Conservation (phyloP, 1,139 yeast genomes). For the Geotrichum restrictum region DNA sequence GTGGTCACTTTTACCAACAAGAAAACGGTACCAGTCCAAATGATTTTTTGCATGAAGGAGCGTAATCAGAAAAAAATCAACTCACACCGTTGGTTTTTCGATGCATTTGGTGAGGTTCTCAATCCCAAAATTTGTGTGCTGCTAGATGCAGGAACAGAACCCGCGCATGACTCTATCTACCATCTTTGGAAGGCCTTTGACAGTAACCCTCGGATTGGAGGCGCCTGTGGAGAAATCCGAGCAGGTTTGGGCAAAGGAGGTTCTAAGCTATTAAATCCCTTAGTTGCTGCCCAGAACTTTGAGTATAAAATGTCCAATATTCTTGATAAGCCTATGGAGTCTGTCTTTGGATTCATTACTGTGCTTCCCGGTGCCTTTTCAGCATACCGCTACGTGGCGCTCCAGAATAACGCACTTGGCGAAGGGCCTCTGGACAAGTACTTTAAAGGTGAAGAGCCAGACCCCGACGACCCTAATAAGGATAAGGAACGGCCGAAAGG, state of each 20-base stretch:
- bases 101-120: conserved; percentile 68
- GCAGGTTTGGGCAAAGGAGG: conserved; percentile 61
- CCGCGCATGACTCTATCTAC: conserved; percentile 66
- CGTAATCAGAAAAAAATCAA: conserved; percentile 71
- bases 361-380: conserved; percentile 85
- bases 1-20: conserved; percentile 52
- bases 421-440: conserved; percentile 73
- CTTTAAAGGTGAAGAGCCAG: conserved; percentile 59
- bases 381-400: conserved; percentile 72
- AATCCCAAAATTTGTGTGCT: conserved; percentile 68
- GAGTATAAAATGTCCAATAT: conserved; percentile 81
- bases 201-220: conserved; percentile 66
- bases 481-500: conserved; percentile 57
- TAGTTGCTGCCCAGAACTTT: conserved; percentile 80
- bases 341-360: conserved; percentile 75
- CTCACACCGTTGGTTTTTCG: conserved; percentile 82
- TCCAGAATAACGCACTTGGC: conserved; percentile 52
- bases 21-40: conserved; percentile 65
- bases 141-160: conserved; percentile 78
- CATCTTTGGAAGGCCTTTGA: conserved; percentile 73
- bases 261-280: conserved; percentile 58
- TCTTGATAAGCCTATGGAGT: conserved; percentile 78
- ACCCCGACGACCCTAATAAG: conserved; percentile 32
- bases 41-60: conserved; percentile 74
- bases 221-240: conserved; percentile 82